Conservation (phyloP, 2,329 filamentous ascomycete genomes). For the Diaporthe aspalathi region DNA sequence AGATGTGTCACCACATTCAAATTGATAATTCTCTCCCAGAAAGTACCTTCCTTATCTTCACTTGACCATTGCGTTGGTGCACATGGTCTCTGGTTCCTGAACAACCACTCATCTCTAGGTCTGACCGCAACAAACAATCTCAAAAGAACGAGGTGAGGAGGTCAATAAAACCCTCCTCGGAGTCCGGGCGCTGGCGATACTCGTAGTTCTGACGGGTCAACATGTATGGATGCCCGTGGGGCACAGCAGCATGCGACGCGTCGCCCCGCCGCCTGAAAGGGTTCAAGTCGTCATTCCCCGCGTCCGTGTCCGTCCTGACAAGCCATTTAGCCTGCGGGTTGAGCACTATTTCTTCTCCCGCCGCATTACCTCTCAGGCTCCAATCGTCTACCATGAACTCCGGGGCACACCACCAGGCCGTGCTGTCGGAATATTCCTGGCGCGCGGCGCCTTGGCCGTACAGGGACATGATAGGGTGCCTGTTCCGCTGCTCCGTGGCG, state of each 20-base stretch:
- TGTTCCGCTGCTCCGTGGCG: neutral
- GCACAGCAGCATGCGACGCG: neutral
- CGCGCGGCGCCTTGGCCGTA: neutral
- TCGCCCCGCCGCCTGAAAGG: neutral
- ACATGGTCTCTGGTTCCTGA: too few relatives aligned
- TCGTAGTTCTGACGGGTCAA: neutral
- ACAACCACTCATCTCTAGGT: too few relatives aligned
- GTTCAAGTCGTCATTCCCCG: neutral
- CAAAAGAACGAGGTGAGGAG: too few relatives aligned
- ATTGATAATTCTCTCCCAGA: too few relatives aligned
- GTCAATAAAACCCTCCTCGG: too few relatives aligned
- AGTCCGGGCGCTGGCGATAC: neutral
- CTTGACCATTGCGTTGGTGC: too few relatives aligned
- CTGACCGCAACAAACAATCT: too few relatives aligned
- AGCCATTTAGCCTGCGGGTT: neutral
- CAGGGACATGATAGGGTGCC: conserved; percentile 16
- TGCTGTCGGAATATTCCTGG: neutral
- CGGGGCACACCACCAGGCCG: conserved; percentile 4
- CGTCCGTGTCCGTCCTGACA: neutral
- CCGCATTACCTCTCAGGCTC: neutral
- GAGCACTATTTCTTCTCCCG: neutral
- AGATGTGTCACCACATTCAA: too few relatives aligned
- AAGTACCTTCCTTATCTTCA: too few relatives aligned
- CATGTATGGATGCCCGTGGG: neutral
- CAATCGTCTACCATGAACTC: neutral